phyloP scores from a whole-genome alignment of 192 early-diverging fungal genomes.

The Umbelopsis sp. region DNA sequence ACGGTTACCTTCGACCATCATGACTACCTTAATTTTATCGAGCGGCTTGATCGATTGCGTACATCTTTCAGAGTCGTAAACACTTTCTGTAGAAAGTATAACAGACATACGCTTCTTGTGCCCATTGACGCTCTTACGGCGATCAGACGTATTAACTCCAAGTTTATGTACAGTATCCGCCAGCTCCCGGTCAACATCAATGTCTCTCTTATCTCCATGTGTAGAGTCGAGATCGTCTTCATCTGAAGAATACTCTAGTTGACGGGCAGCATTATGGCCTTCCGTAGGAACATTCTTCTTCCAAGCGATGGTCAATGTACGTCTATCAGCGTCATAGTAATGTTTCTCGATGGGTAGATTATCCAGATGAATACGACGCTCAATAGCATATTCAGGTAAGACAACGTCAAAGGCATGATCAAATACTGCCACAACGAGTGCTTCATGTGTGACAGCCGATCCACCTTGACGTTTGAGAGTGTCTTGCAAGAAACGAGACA shows the following conservation, averaged over 20 bases:
- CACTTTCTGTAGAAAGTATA: constrained; percentile 27
- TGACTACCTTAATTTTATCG: constrained; percentile 46
- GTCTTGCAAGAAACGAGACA: constrained; percentile 63
- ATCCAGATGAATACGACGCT: constrained; percentile 63
- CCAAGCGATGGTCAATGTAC: constrained; percentile 50
- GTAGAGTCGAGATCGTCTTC: not conserved
- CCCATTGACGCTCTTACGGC: constrained; percentile 5
- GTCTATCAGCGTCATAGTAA: constrained; percentile 40
- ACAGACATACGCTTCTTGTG: constrained; percentile 28
- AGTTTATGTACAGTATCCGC: constrained; percentile 22
- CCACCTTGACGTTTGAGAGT: constrained; percentile 31
- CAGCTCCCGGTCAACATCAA: constrained; percentile 8
- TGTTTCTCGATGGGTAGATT: constrained; percentile 49
- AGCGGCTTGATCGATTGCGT: constrained; percentile 47
- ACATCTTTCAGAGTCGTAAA: constrained; percentile 20
- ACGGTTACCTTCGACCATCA: constrained; percentile 49
- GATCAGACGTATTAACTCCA: constrained; percentile 15
- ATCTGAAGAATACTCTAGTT: not conserved
- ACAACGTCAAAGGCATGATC: constrained; percentile 75
- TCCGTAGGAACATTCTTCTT: constrained; percentile 38
- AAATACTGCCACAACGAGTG: constrained; percentile 64
- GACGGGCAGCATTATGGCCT: constrained; percentile 1
- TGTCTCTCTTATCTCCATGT: not conserved
- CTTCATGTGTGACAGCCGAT: constrained; percentile 54
- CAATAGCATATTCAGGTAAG: constrained; percentile 70